Percentiles rank a stretch among this genome's conserved stretches.
Evolutionary conservation across 2,329 filamentous ascomycete species (phyloP).

Genomic region (Akanthomyces dipterigenus): DNA sequence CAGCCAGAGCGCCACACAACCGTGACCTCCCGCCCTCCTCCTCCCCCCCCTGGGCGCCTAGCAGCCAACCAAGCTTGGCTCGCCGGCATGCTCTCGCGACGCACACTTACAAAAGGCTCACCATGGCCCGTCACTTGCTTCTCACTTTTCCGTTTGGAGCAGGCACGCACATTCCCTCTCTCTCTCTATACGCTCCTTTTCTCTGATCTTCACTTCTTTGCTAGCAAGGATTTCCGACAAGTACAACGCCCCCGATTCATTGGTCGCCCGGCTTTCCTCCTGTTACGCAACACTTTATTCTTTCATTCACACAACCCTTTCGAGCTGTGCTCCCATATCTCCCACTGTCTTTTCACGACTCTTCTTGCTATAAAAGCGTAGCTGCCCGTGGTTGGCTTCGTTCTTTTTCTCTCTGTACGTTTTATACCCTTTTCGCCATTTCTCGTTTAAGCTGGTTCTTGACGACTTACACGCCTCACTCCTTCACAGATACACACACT

Average conservation of each 20-base stretch:
- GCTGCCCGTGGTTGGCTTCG: background rate
- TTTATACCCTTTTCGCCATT: background rate
- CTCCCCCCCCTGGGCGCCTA: background rate
- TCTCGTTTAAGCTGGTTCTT: background rate
- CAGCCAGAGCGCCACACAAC: background rate
- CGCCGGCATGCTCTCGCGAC: background rate
- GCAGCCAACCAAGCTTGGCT: background rate
- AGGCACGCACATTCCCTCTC: background rate
- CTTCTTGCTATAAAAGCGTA: background rate
- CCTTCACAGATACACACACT: background rate
- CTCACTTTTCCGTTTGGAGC: background rate
- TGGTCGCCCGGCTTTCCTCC: background rate
- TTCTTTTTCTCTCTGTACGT: background rate
- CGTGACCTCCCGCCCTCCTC: background rate
- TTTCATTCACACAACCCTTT: background rate
- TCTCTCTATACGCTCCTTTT: background rate
- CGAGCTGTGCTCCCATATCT: background rate
- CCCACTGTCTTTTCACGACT: background rate
- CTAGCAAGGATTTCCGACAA: background rate
- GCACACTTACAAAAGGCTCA: conserved; percentile 3
- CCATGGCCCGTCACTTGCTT: background rate
- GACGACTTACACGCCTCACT: background rate
- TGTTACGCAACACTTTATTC: background rate
- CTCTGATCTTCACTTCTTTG: background rate
- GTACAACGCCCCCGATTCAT: background rate